Percentiles rank a stretch among this genome's conserved stretches.
Conservation (phyloP, 1,284 basidiomycete genomes). For the Tylopilus orsonianus region DNA sequence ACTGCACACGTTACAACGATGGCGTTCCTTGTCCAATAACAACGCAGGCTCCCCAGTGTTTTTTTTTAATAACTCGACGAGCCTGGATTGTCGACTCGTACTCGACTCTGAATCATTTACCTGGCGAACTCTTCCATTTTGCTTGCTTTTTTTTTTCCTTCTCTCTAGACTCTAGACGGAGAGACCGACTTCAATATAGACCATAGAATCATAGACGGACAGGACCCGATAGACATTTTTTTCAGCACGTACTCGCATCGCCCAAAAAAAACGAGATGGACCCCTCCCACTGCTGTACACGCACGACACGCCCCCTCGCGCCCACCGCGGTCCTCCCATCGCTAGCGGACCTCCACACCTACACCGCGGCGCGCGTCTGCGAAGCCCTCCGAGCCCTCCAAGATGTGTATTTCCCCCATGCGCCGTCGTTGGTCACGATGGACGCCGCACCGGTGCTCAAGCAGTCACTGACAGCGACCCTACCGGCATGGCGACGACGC, state of each 20-base stretch:
- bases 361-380: constrained; percentile 26
- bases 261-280: too few species aligned
- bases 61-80: constrained; percentile 10
- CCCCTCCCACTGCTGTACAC: neutral
- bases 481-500: constrained; percentile 2
- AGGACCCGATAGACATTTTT: constrained; percentile 4
- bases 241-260: neutral
- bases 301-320: constrained; percentile 22
- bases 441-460: constrained; percentile 15
- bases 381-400: constrained; percentile 36
- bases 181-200: constrained; percentile 15
- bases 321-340: constrained; percentile 50
- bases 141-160: constrained; percentile 3
- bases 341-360: constrained; percentile 41
- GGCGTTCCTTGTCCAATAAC: constrained; percentile 37
- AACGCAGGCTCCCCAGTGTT: constrained; percentile 25
- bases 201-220: constrained; percentile 29
- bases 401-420: constrained; percentile 43
- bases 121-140: neutral
- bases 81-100: constrained; percentile 18
- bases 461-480: constrained; percentile 10
- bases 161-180: neutral
- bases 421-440: constrained; percentile 1
- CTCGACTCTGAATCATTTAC: neutral
- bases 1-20: constrained; percentile 28